Percentiles rank a stretch among this genome's conserved stretches.
Evolutionary conservation across 306 rosid genomes (phyloP).

Genomic region (Medicago ruthenica): DNA sequence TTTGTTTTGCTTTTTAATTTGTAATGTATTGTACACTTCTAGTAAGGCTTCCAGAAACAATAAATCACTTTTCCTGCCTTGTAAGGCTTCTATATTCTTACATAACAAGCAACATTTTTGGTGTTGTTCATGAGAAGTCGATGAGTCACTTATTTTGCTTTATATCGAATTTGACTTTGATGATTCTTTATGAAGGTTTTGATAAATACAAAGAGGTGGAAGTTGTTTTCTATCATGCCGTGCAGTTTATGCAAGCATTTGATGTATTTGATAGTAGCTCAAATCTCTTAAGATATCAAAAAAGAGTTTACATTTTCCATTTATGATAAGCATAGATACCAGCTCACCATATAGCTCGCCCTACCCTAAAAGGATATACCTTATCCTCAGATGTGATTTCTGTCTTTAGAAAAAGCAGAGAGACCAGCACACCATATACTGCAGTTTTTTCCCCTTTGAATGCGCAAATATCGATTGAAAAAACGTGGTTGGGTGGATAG

Average conservation of each 20-base stretch:
- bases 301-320: not conserved
- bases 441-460: not conserved
- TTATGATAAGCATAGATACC: not conserved
- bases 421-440: too few species aligned
- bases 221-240: not conserved
- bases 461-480: not conserved
- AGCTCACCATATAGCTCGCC: constrained; percentile 1
- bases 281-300: not conserved
- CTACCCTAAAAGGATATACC: not conserved
- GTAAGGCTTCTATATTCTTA: not conserved
- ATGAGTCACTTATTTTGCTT: constrained; percentile 4
- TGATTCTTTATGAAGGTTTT: not conserved
- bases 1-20: not conserved
- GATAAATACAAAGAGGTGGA: not conserved
- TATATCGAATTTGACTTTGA: not conserved
- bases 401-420: not conserved
- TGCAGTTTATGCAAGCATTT: not conserved
- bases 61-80: not conserved
- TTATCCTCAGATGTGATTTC: not conserved
- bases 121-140: not conserved
- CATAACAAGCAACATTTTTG: not conserved
- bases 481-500: not conserved
- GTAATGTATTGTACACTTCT: not conserved
- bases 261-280: not conserved
- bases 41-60: constrained; percentile 9